These are phyloP conservation scores for Diaporthe nobilis DNA, from an alignment of 2,329 filamentous ascomycete species.

Conservation along the genomic window DNA sequence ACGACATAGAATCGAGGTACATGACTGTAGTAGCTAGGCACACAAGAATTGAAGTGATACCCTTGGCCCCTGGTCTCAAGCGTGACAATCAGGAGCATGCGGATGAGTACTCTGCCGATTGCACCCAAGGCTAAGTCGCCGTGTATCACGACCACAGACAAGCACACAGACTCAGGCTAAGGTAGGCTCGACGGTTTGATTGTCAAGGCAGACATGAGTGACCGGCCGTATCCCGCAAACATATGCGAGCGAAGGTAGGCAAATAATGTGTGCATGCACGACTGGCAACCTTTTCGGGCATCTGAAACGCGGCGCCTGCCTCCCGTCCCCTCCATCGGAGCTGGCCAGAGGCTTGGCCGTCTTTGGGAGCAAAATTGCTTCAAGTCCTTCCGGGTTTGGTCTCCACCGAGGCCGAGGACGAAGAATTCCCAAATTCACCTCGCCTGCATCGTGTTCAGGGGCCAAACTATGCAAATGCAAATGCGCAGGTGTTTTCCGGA, in stretches of 20 bases:
- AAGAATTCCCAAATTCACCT: background rate
- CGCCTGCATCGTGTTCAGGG: background rate
- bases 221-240: background rate
- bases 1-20: slow-evolving; percentile 43
- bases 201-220: slow-evolving; percentile 10
- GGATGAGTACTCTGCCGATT: background rate
- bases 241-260: background rate
- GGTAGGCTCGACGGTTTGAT: background rate
- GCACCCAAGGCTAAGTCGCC: background rate
- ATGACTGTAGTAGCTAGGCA: background rate
- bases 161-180: slow-evolving; percentile 1
- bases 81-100: background rate
- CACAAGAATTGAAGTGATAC: slow-evolving; percentile 37
- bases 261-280: background rate
- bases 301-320: slow-evolving; percentile 4
- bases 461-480: background rate
- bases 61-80: background rate
- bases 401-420: background rate
- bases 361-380: background rate
- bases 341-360: background rate
- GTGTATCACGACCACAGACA: background rate
- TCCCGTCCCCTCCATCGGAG: background rate
- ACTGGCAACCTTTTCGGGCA: background rate
- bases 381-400: background rate
- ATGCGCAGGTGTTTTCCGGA: background rate